phyloP scores from a whole-genome alignment of 2,329 filamentous ascomycete genomes.

The Lachnellula willkommii region DNA sequence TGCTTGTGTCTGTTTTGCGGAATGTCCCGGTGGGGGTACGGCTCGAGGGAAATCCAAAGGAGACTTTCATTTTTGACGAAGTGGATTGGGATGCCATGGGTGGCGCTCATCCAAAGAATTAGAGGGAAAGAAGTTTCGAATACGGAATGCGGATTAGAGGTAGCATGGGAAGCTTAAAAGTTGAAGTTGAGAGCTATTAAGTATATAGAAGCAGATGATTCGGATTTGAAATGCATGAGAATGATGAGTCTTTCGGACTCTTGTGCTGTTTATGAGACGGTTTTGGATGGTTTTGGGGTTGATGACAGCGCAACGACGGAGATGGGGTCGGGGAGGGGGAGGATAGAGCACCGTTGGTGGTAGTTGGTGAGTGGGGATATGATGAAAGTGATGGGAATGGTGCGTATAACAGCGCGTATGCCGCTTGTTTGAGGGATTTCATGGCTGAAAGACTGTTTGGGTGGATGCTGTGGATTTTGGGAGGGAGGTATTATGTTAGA shows the following conservation, averaged over 20 bases:
- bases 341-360: slow-evolving; percentile 35
- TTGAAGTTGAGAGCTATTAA: too few species aligned
- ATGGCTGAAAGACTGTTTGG: slow-evolving; percentile 37
- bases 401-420: slow-evolving; percentile 45
- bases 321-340: slow-evolving; percentile 29
- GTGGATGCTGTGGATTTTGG: slow-evolving; percentile 55
- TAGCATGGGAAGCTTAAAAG: too few species aligned
- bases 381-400: slow-evolving; percentile 37
- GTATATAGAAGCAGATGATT: slow-evolving; percentile 16
- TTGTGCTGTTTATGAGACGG: slow-evolving; percentile 29
- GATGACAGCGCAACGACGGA: slow-evolving; percentile 33
- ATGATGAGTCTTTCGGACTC: slow-evolving; percentile 28
- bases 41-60: too few species aligned
- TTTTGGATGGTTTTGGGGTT: slow-evolving; percentile 37
- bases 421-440: slow-evolving; percentile 42
- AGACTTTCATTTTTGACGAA: too few species aligned
- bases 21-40: too few species aligned
- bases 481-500: slow-evolving; percentile 52
- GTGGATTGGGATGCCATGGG: too few species aligned
- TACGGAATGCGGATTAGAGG: too few species aligned
- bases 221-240: slow-evolving; percentile 45
- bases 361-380: slow-evolving; percentile 43
- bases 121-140: too few species aligned
- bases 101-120: too few species aligned
- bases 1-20: too few species aligned